These are phyloP conservation scores for Plasmodium knowlesi DNA, from an alignment of 169 alveolate species.

Conservation along the genomic window DNA sequence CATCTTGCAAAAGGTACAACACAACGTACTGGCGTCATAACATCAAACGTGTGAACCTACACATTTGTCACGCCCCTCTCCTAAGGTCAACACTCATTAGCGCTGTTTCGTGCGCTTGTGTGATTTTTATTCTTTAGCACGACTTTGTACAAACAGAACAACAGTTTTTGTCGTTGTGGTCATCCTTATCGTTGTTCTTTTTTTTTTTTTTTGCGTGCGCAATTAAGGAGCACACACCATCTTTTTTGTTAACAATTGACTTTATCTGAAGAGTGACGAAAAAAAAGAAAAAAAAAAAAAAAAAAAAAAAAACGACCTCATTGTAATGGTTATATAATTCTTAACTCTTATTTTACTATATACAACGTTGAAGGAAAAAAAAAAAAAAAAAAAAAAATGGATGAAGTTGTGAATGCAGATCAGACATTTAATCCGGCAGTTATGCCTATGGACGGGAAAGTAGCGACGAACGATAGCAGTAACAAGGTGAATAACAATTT, in stretches of 20 bases:
- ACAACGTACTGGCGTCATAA: not conserved
- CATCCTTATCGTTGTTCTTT: not conserved
- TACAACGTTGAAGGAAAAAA: not conserved
- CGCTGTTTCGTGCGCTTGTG: not conserved
- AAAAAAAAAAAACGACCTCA: not conserved
- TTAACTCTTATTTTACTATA: not conserved
- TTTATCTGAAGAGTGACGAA: not conserved
- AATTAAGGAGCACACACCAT: not conserved
- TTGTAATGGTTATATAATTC: not conserved
- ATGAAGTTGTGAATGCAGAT: not conserved
- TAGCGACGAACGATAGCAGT: not conserved
- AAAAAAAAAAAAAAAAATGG: slow-evolving; percentile 19
- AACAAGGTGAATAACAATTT: not conserved
- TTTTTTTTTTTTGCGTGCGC: not conserved
- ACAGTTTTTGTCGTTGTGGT: not conserved
- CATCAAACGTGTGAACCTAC: not conserved
- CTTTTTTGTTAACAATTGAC: not conserved
- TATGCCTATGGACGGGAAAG: not conserved
- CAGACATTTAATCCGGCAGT: not conserved
- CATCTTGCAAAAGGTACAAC: not conserved
- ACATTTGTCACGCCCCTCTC: not conserved
- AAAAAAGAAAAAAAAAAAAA: not conserved
- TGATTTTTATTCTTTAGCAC: not conserved
- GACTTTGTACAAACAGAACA: not conserved
- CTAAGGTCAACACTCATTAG: not conserved